Conservation (phyloP, 169 alveolate species). For the Plasmodium adleri region DNA sequence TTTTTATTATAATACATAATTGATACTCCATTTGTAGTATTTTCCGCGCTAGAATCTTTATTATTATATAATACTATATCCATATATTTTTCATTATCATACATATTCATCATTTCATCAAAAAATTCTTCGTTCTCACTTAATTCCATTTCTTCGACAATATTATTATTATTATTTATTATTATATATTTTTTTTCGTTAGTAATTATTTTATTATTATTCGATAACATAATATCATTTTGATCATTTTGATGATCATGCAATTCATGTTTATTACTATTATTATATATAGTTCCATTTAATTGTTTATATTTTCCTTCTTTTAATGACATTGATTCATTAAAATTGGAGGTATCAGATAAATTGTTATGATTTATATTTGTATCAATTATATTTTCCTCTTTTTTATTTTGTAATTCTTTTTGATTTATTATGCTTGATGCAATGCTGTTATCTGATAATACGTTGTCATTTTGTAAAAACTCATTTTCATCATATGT, state of each 20-base stretch:
- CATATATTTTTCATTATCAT: slow-evolving; percentile 12
- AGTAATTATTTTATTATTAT: too few species aligned
- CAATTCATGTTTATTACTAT: too few species aligned
- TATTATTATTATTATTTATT: not conserved
- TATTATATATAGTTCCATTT: too few species aligned
- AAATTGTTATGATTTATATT: not conserved
- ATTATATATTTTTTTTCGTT: too few species aligned
- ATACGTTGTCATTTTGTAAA: slow-evolving; percentile 10
- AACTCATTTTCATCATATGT: slow-evolving; percentile 14
- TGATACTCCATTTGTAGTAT: not conserved
- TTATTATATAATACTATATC: not conserved
- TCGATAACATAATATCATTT: too few species aligned
- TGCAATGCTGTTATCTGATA: slow-evolving; percentile 26
- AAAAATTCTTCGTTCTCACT: slow-evolving; percentile 75
- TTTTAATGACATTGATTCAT: too few species aligned
- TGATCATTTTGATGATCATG: too few species aligned
- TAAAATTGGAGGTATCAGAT: too few species aligned
- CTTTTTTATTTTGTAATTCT: not conserved
- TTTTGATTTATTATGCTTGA: slow-evolving; percentile 16
- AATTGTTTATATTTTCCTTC: too few species aligned
- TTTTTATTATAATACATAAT: not conserved
- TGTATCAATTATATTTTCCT: not conserved
- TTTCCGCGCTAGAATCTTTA: not conserved
- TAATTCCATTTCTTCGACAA: slow-evolving; percentile 16
- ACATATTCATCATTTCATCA: slow-evolving; percentile 10